These are phyloP conservation scores for Fusarium solani-melongenae DNA, from an alignment of 2,329 filamentous ascomycete species.

Conservation along the genomic window DNA sequence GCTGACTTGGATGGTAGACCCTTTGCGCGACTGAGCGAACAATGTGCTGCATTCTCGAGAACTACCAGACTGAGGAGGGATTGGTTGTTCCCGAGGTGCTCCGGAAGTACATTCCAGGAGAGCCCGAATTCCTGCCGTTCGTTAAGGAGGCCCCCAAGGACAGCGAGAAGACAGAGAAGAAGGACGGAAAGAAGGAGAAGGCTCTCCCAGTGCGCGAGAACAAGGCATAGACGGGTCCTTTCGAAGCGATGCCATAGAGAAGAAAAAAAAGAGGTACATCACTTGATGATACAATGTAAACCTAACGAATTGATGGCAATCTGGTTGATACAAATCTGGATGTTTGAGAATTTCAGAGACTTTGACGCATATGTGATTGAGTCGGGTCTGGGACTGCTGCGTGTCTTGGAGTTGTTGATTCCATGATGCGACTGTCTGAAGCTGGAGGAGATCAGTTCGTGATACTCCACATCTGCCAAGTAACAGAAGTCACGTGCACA, in stretches of 20 bases:
- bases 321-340: not conserved
- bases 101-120: conserved; percentile 88
- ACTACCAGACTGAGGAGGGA: conserved; percentile 92
- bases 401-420: not conserved
- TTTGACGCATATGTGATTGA: not conserved
- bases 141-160: conserved; percentile 87
- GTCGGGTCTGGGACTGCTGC: not conserved
- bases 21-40: conserved; percentile 92
- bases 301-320: conserved; percentile 17
- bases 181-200: conserved; percentile 44
- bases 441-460: not conserved
- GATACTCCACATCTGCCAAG: not conserved
- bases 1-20: conserved; percentile 55
- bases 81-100: conserved; percentile 84
- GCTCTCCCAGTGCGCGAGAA: conserved; percentile 41
- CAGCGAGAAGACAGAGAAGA: conserved; percentile 45
- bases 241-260: conserved; percentile 23
- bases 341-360: not conserved
- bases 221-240: conserved; percentile 37
- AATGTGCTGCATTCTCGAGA: conserved; percentile 94
- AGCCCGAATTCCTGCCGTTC: conserved; percentile 90
- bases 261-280: conserved; percentile 29
- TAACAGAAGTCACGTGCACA: not conserved
- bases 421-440: not conserved
- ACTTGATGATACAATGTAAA: conserved; percentile 17